phyloP scores from a whole-genome alignment of 805 yeast species.

The Torulaspora indica region DNA sequence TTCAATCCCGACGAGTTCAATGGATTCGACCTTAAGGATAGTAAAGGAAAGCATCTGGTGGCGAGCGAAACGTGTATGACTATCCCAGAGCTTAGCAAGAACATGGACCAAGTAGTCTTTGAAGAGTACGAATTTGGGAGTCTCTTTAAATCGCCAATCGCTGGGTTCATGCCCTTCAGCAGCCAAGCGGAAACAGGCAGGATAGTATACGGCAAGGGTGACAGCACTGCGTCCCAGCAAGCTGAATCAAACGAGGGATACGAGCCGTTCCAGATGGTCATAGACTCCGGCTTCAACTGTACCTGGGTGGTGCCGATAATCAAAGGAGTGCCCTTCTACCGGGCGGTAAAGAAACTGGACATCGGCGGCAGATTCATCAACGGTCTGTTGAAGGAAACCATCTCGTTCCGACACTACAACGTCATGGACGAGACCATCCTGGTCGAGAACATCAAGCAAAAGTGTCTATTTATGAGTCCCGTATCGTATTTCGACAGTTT shows the following conservation, averaged over 20 bases:
- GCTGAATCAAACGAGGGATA: constrained; percentile 20
- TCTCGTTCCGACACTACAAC: constrained; percentile 88
- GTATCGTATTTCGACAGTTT: constrained; percentile 42
- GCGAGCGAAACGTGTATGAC: constrained; percentile 79
- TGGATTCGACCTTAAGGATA: constrained; percentile 43
- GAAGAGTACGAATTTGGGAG: constrained; percentile 84
- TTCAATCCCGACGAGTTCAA: constrained; percentile 41
- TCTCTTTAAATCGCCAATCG: constrained; percentile 62
- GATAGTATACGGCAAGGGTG: constrained; percentile 25
- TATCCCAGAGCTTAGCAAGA: constrained; percentile 72
- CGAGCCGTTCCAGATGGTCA: constrained; percentile 66
- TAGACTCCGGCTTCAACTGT: constrained; percentile 84
- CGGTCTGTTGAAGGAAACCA: constrained; percentile 75
- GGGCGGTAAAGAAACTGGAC: constrained; percentile 71
- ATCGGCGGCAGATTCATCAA: constrained; percentile 84
- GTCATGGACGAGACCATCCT: constrained; percentile 86
- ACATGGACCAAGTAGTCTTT: constrained; percentile 86
- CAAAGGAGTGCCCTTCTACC: constrained; percentile 69
- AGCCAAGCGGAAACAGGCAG: constrained; percentile 18
- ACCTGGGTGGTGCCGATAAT: constrained; percentile 85
- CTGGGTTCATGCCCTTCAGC: constrained; percentile 61
- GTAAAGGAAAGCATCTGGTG: constrained; percentile 53
- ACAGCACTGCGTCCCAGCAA: constrained; percentile 7
- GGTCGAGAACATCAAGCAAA: constrained; percentile 81
- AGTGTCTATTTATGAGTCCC: constrained; percentile 41